Evolutionary conservation across 495 filamentous ascomycete genomes (phyloP).

Genomic region (Lophiotrema nucula): DNA sequence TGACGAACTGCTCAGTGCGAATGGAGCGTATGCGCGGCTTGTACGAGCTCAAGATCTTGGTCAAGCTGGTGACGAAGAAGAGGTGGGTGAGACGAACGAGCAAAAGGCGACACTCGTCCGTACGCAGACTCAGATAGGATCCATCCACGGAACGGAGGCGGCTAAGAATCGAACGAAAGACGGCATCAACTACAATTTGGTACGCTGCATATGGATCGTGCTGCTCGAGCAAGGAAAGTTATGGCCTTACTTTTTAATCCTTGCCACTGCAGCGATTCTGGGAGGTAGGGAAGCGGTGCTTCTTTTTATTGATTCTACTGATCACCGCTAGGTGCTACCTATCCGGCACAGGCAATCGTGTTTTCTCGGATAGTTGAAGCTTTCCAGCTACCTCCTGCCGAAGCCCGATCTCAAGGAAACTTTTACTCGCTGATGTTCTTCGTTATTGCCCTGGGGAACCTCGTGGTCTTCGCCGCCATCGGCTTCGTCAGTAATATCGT

Average conservation of each 20-base stretch:
- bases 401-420: constrained; percentile 43
- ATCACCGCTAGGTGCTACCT: constrained; percentile 20
- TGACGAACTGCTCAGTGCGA: constrained; percentile 61
- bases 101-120: constrained; percentile 12
- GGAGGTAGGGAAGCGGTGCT: constrained; percentile 13
- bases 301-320: not conserved
- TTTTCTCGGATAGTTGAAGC: constrained; percentile 35
- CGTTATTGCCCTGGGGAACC: constrained; percentile 78
- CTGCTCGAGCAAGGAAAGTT: constrained; percentile 17
- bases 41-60: constrained; percentile 29
- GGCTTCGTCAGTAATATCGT: constrained; percentile 37
- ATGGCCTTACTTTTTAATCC: constrained; percentile 9
- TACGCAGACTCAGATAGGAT: constrained; percentile 9
- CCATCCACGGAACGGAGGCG: not conserved
- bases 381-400: constrained; percentile 21
- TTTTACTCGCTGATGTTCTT: constrained; percentile 96
- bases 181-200: constrained; percentile 13
- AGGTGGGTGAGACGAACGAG: not conserved
- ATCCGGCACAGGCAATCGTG: constrained; percentile 40
- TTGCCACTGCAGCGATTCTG: constrained; percentile 1
- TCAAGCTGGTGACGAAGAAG: constrained; percentile 1
- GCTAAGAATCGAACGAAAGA: not conserved
- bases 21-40: constrained; percentile 57
- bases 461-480: constrained; percentile 50
- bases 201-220: constrained; percentile 24